Conservation (phyloP, 2,329 filamentous ascomycete species). For the Ascochyta pisi region DNA sequence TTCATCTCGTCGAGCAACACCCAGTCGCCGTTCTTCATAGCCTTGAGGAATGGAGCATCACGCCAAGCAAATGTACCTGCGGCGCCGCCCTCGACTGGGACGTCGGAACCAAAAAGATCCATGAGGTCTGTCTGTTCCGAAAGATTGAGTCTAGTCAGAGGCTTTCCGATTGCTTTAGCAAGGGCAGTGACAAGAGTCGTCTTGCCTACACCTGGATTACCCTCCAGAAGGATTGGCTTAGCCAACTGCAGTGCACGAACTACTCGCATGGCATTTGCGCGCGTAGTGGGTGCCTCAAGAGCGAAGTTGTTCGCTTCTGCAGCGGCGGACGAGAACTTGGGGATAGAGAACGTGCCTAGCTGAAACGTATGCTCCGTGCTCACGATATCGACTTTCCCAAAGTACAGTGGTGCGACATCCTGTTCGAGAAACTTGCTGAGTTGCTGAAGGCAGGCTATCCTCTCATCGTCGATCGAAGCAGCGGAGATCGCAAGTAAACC, state of each 20-base stretch:
- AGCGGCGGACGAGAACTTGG: constrained; percentile 56
- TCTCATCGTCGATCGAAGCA: constrained; percentile 73
- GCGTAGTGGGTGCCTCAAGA: constrained; percentile 88
- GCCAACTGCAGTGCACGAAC: constrained; percentile 85
- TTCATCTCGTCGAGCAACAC: constrained; percentile 99
- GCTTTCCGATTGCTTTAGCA: constrained; percentile 78
- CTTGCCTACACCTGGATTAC: constrained; percentile 97
- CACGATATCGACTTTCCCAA: constrained; percentile 64
- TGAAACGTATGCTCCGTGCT: constrained; percentile 63
- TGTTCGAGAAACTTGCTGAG: constrained; percentile 70
- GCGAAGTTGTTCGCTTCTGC: constrained; percentile 69
- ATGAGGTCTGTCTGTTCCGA: constrained; percentile 98
- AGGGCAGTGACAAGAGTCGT: constrained; percentile 90
- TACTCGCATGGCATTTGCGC: constrained; percentile 87
- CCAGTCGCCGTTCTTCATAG: constrained; percentile 97
- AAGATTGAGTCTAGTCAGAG: constrained; percentile 91
- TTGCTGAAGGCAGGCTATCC: constrained; percentile 74
- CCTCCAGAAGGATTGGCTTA: constrained; percentile 93
- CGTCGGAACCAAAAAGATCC: constrained; percentile 96
- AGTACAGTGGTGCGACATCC: constrained; percentile 72
- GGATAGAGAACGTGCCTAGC: constrained; percentile 78
- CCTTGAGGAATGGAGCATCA: constrained; percentile 91
- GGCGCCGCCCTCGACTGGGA: constrained; percentile 89
- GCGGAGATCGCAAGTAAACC: constrained; percentile 78
- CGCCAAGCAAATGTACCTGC: constrained; percentile 94